Evolutionary conservation across 345 rosid genomes (phyloP).

Genomic region (Toxicodendron radicans): DNA sequence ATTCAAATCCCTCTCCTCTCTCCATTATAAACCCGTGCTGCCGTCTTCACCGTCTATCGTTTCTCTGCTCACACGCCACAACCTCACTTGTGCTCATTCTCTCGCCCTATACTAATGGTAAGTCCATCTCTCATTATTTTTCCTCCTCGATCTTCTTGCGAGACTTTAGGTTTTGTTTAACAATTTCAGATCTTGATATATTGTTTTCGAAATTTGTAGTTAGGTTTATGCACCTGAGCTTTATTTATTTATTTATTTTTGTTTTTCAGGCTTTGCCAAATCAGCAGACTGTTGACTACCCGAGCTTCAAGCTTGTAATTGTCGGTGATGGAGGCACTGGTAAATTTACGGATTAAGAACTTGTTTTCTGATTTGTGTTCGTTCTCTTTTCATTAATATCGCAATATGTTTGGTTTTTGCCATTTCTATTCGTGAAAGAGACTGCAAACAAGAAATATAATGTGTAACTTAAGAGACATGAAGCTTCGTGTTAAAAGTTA

Average conservation of each 20-base stretch:
- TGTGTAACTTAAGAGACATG: background rate
- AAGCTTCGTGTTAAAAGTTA: too few relatives aligned
- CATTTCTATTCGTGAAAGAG: background rate
- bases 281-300: constrained; percentile 65
- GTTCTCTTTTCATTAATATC: background rate
- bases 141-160: background rate
- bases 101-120: constrained; percentile 19
- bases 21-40: constrained; percentile 15
- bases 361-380: background rate
- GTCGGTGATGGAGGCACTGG: constrained; percentile 98
- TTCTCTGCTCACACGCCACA: constrained; percentile 14
- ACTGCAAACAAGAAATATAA: background rate
- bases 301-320: constrained; percentile 89
- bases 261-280: constrained; percentile 66
- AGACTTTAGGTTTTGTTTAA: background rate
- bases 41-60: constrained; percentile 14
- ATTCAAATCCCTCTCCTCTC: constrained; percentile 20
- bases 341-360: constrained; percentile 21
- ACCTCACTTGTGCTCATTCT: background rate
- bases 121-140: background rate
- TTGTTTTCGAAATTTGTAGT: background rate
- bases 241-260: background rate
- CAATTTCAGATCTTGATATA: background rate
- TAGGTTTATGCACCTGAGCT: background rate
- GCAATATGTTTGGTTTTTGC: too few relatives aligned